Percentiles rank a stretch among this genome's conserved stretches.
Conservation (phyloP, 768 basidiomycete species). For the Leccinum longicurvipes region DNA sequence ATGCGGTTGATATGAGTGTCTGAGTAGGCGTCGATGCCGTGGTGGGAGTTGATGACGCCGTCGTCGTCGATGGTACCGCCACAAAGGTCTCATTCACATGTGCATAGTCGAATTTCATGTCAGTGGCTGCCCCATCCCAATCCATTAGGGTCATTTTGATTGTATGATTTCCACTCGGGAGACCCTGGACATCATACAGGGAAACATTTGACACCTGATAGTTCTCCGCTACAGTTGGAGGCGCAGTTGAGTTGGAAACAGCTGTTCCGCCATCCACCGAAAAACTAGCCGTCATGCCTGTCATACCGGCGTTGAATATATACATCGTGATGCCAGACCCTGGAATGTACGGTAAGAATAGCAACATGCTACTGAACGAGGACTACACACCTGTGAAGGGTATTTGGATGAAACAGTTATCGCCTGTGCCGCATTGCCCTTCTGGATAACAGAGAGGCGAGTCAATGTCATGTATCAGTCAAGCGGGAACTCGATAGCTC, state of each 20-base stretch:
- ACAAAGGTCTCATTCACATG: constrained; percentile 23
- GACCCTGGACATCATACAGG: constrained; percentile 16
- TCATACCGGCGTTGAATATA: too few relatives aligned
- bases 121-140: constrained; percentile 13
- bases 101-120: constrained; percentile 29
- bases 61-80: too few relatives aligned
- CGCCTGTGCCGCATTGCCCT: constrained; percentile 9
- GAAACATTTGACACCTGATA: constrained; percentile 21
- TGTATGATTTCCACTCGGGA: constrained; percentile 15
- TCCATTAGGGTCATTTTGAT: constrained; percentile 21
- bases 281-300: too few relatives aligned
- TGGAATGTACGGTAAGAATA: neutral
- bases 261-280: constrained; percentile 13
- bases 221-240: neutral
- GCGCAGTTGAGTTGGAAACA: neutral
- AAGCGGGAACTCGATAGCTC: constrained; percentile 1
- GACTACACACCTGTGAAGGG: constrained; percentile 18
- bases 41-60: too few relatives aligned
- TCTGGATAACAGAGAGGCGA: constrained; percentile 4
- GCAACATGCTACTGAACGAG: neutral
- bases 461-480: neutral
- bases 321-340: too few relatives aligned
- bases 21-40: too few relatives aligned
- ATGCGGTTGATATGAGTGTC: neutral
- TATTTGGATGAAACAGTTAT: constrained; percentile 16